phyloP scores from a whole-genome alignment of 768 basidiomycete genomes.

The Boletus rufocinnamomeus region DNA sequence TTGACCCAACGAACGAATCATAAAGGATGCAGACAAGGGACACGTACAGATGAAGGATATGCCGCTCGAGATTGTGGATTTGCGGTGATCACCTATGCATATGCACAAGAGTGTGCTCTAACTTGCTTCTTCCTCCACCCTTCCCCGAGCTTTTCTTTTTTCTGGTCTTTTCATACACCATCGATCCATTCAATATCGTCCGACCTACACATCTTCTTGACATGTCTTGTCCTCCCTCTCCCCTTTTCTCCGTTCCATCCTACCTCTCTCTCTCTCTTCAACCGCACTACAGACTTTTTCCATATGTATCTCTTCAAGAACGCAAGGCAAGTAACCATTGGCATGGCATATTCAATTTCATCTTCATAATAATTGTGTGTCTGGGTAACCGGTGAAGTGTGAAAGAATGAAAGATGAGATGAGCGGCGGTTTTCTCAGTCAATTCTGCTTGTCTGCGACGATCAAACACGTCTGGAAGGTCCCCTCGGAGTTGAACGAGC shows the following conservation, averaged over 20 bases:
- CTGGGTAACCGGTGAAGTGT: no score
- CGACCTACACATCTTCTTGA: slow-evolving; percentile 1
- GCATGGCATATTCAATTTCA: slow-evolving; percentile 7
- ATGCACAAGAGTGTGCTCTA: neutral
- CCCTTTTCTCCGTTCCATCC: neutral
- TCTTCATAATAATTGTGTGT: neutral
- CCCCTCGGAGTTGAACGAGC: neutral
- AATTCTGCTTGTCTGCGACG: no score
- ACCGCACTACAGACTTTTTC: slow-evolving; percentile 5
- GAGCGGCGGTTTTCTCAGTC: no score
- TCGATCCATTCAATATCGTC: neutral
- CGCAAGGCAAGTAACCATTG: slow-evolving; percentile 3
- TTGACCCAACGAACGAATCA: neutral
- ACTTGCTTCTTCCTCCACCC: no score
- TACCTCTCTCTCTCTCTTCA: neutral
- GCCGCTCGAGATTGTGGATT: slow-evolving; percentile 80
- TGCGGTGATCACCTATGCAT: slow-evolving; percentile 43
- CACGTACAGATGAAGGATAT: slow-evolving; percentile 80
- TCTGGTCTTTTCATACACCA: neutral
- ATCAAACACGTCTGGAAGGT: no score
- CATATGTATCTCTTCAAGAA: slow-evolving; percentile 11
- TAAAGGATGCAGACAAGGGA: slow-evolving; percentile 79
- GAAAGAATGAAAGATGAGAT: no score
- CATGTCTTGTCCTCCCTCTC: neutral
- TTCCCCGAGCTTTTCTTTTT: neutral